Percentiles rank a stretch among this genome's conserved stretches.
These are phyloP conservation scores for Phlyctochytrium planicorne DNA, from an alignment of 192 early-diverging fungal species.

Conservation along the genomic window DNA sequence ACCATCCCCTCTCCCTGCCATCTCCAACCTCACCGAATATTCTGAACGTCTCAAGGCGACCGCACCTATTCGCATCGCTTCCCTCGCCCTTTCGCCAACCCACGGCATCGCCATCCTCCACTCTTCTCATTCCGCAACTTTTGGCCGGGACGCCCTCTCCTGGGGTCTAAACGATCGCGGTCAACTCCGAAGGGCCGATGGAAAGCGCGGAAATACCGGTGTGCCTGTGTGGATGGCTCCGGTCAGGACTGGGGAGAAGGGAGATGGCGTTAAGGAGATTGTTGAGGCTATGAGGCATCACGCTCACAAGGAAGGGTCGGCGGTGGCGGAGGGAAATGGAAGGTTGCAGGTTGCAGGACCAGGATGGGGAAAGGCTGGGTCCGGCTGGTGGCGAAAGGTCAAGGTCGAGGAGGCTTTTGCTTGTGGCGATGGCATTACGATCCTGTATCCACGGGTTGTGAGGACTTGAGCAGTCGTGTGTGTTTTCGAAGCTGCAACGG, in stretches of 20 bases:
- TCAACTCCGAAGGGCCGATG: slow-evolving; percentile 34
- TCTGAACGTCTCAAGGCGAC: slow-evolving; percentile 13
- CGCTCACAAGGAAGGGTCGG: not conserved
- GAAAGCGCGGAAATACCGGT: slow-evolving; percentile 25
- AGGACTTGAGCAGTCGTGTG: too few relatives aligned
- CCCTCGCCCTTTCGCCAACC: slow-evolving; percentile 13
- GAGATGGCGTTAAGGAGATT: not conserved
- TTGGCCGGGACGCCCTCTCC: slow-evolving; percentile 36
- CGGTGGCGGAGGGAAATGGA: slow-evolving; percentile 1
- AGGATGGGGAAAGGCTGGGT: not conserved
- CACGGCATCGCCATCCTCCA: slow-evolving; percentile 37
- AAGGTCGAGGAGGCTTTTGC: slow-evolving; percentile 27
- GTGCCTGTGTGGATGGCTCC: slow-evolving; percentile 19
- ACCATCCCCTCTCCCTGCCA: slow-evolving; percentile 19
- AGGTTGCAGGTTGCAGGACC: slow-evolving; percentile 27
- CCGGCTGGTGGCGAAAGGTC: not conserved
- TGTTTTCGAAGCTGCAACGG: too few relatives aligned
- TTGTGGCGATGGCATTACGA: slow-evolving; percentile 22
- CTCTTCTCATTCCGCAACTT: slow-evolving; percentile 6
- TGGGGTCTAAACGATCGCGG: slow-evolving; percentile 41
- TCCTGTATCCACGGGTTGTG: slow-evolving; percentile 18
- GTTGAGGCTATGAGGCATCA: not conserved
- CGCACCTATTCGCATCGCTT: slow-evolving; percentile 27
- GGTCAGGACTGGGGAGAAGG: not conserved
- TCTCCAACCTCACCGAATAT: slow-evolving; percentile 36